Evolutionary conservation across 768 basidiomycete genomes (phyloP).

Genomic region (Pholiota molesta): DNA sequence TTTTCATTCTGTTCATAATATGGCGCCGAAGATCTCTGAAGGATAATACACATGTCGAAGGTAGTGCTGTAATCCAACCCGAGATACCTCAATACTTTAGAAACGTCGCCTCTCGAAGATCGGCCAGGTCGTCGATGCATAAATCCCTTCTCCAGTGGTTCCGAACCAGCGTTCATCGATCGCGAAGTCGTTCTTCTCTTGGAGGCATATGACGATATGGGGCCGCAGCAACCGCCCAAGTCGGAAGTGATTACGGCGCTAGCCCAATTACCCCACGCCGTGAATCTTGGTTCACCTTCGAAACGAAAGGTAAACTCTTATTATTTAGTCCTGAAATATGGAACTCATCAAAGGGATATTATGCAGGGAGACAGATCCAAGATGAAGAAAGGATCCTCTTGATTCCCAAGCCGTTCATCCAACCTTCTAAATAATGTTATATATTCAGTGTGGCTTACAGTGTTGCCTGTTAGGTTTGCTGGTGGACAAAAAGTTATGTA

Average conservation of each 20-base stretch:
- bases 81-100: not conserved
- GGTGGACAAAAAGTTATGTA: no score
- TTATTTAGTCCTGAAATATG: not conserved
- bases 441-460: no score
- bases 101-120: not conserved
- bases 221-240: constrained; percentile 4
- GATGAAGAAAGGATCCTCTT: no score
- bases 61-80: not conserved
- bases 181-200: constrained; percentile 3
- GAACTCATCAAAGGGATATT: not conserved
- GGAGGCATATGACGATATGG: not conserved
- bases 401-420: no score
- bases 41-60: not conserved
- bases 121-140: not conserved
- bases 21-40: not conserved
- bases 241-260: constrained; percentile 4
- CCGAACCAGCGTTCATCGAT: not conserved
- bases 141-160: not conserved
- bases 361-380: not conserved
- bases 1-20: not conserved
- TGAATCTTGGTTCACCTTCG: not conserved
- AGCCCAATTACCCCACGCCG: not conserved
- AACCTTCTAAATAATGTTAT: no score
- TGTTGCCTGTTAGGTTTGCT: no score
- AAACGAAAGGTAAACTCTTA: not conserved